Percentiles rank a stretch among this genome's conserved stretches.
These are phyloP conservation scores for Lophium mytilinum DNA, from an alignment of 495 filamentous ascomycete species.

Conservation along the genomic window DNA sequence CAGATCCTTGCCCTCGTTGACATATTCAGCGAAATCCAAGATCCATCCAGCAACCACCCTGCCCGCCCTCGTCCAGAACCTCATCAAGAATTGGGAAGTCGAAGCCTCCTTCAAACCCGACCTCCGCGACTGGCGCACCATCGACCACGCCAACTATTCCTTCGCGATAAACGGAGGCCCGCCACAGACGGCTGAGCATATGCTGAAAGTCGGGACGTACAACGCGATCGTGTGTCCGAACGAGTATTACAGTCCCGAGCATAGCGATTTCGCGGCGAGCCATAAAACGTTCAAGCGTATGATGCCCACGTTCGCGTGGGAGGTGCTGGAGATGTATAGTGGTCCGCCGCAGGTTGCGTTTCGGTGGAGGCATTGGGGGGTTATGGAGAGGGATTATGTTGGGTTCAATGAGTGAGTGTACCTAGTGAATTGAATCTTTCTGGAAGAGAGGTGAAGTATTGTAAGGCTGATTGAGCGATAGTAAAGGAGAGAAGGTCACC, in stretches of 20 bases:
- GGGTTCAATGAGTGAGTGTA: slow-evolving; percentile 48
- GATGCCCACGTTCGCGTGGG: slow-evolving; percentile 65
- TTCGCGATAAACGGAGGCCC: slow-evolving; percentile 56
- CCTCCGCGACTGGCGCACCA: slow-evolving; percentile 55
- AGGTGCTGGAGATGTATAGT: slow-evolving; percentile 57
- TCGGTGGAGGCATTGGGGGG: slow-evolving; percentile 58
- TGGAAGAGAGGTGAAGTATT: not conserved
- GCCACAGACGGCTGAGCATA: slow-evolving; percentile 49
- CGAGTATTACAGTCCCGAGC: slow-evolving; percentile 52
- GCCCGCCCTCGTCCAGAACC: slow-evolving; percentile 53
- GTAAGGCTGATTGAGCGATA: slow-evolving; percentile 20
- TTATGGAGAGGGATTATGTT: slow-evolving; percentile 56
- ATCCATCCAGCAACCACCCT: slow-evolving; percentile 48
- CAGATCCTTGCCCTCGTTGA: not conserved
- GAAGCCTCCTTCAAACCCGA: slow-evolving; percentile 58
- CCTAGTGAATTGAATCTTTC: not conserved
- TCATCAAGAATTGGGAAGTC: slow-evolving; percentile 67
- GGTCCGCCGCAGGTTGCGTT: slow-evolving; percentile 53
- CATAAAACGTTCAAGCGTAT: slow-evolving; percentile 63
- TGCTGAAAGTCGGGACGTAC: slow-evolving; percentile 60
- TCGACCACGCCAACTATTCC: slow-evolving; percentile 46
- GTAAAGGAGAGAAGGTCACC: slow-evolving; percentile 51
- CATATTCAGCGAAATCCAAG: slow-evolving; percentile 42
- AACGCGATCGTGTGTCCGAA: slow-evolving; percentile 55
- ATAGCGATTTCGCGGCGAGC: slow-evolving; percentile 48